Conservation (phyloP, 176 grass and related monocot genomes). For the Raddia guianensis region DNA sequence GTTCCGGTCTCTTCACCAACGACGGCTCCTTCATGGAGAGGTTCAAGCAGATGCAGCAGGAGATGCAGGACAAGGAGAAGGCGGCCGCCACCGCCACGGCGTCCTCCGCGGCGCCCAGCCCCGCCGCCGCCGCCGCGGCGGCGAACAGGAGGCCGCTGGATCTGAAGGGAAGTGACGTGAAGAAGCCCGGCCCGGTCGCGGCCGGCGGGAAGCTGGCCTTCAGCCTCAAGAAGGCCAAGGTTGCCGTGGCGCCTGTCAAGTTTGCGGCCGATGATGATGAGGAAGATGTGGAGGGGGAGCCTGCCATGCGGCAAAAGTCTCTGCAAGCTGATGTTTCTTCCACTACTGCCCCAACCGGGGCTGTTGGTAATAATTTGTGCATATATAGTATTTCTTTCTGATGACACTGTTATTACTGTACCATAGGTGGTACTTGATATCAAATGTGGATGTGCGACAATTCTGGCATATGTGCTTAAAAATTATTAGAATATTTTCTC, state of each 20-base stretch:
- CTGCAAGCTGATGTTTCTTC: constrained; percentile 34
- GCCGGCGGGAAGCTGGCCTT: constrained; percentile 80
- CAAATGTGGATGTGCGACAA: background rate
- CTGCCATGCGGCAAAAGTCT: constrained; percentile 55
- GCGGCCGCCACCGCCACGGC: background rate
- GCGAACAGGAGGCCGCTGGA: constrained; percentile 67
- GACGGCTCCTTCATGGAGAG: constrained; percentile 97
- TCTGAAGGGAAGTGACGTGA: constrained; percentile 41
- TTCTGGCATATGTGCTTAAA: background rate
- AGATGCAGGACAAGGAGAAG: constrained; percentile 55
- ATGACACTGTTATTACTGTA: background rate
- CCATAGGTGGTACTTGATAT: constrained; percentile 7
- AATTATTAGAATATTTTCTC: background rate
- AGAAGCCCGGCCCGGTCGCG: constrained; percentile 41
- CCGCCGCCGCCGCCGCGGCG: background rate
- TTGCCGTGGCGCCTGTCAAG: constrained; percentile 48
- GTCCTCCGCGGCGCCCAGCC: constrained; percentile 17
- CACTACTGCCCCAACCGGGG: constrained; percentile 28
- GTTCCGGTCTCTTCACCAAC: constrained; percentile 71
- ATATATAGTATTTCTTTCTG: constrained; percentile 2
- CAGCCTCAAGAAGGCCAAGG: constrained; percentile 91
- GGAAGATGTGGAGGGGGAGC: constrained; percentile 54
- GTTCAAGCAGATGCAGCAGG: constrained; percentile 93
- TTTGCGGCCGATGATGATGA: constrained; percentile 75
- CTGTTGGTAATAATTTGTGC: constrained; percentile 88